A percentile compares a stretch with the other conserved stretches of the same genome.
Evolutionary conservation across 2,329 filamentous ascomycete genomes (phyloP).

Genomic region (Alternaria dauci): DNA sequence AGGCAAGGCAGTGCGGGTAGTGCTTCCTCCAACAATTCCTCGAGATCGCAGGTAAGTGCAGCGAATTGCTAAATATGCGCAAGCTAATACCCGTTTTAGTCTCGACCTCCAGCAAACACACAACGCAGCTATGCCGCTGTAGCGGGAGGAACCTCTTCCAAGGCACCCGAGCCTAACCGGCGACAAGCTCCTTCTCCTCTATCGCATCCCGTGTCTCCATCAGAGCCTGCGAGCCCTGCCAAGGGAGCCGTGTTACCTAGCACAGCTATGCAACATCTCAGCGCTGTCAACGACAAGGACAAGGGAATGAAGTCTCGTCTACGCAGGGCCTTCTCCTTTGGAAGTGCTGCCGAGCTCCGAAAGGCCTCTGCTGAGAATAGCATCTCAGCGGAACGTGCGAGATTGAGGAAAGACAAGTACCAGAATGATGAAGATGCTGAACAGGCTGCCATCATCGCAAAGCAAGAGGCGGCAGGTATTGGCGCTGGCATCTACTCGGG

Average conservation of each 20-base stretch:
- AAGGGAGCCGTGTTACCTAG: constrained; percentile 55
- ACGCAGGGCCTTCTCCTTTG: constrained; percentile 93
- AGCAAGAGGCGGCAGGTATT: constrained; percentile 90
- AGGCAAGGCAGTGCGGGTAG: constrained; percentile 52
- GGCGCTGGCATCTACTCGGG: constrained; percentile 94
- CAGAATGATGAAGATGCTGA: constrained; percentile 80
- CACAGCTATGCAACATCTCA: constrained; percentile 82
- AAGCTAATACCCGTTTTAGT: constrained; percentile 20
- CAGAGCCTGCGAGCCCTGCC: constrained; percentile 38
- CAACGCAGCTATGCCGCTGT: constrained; percentile 30
- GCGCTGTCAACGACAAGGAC: constrained; percentile 86
- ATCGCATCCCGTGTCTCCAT: constrained; percentile 54
- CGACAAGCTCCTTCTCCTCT: constrained; percentile 58
- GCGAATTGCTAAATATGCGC: neutral
- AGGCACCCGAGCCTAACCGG: constrained; percentile 52
- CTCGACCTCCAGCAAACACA: constrained; percentile 34
- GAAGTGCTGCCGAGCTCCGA: constrained; percentile 89
- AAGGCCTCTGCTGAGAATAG: constrained; percentile 74
- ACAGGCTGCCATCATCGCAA: constrained; percentile 87
- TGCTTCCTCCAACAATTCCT: constrained; percentile 44
- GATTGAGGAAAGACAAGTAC: constrained; percentile 59
- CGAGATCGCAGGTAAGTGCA: constrained; percentile 46
- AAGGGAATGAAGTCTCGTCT: constrained; percentile 87
- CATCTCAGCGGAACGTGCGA: constrained; percentile 59
- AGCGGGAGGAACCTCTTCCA: constrained; percentile 25